A percentile compares a stretch with the other conserved stretches of the same genome.
phyloP scores from a whole-genome alignment of 371 early-diverging fungal genomes.

The Blakeslea trispora region DNA sequence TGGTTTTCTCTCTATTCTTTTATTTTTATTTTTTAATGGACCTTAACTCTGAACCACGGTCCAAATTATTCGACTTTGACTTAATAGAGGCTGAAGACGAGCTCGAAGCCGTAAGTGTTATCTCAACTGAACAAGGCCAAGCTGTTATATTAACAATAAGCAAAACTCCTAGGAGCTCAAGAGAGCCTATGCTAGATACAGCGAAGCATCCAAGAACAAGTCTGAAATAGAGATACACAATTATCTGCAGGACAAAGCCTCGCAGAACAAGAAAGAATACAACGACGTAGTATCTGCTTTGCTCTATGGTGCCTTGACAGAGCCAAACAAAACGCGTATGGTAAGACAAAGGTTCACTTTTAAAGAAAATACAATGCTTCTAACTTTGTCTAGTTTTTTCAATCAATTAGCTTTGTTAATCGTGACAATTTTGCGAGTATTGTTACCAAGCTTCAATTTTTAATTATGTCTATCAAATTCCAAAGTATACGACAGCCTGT shows the following conservation, averaged over 20 bases:
- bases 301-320: constrained; percentile 64
- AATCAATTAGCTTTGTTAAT: constrained; percentile 60
- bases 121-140: not conserved
- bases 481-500: constrained; percentile 39
- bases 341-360: constrained; percentile 30
- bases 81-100: constrained; percentile 40
- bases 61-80: constrained; percentile 34
- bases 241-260: constrained; percentile 63
- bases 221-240: constrained; percentile 69
- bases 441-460: constrained; percentile 49
- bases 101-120: constrained; percentile 30
- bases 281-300: constrained; percentile 64
- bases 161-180: constrained; percentile 51
- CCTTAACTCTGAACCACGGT: constrained; percentile 13
- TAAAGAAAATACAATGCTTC: not conserved
- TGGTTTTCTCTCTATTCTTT: not conserved
- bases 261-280: constrained; percentile 61
- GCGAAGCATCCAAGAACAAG: constrained; percentile 47
- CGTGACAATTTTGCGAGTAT: constrained; percentile 65
- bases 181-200: constrained; percentile 42
- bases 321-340: constrained; percentile 39
- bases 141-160: not conserved
- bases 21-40: constrained; percentile 1
- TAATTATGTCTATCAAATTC: constrained; percentile 52
- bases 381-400: constrained; percentile 47